Evolutionary conservation across 1,284 basidiomycete genomes (phyloP).

Genomic region (Irpex sp.): DNA sequence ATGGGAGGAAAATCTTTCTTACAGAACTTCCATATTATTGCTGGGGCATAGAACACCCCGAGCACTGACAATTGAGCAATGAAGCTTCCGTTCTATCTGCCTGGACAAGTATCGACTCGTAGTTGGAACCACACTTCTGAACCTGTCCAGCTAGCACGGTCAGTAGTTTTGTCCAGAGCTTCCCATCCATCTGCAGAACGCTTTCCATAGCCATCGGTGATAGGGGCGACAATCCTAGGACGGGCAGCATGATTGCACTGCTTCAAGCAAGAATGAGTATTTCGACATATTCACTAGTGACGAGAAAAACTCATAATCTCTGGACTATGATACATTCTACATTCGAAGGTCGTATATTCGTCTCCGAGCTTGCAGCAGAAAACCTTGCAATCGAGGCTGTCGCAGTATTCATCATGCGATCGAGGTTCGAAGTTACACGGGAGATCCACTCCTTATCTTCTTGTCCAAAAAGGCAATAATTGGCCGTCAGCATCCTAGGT

Average conservation of each 20-base stretch:
- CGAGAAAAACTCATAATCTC: background rate
- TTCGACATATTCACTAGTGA: background rate
- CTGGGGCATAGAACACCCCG: background rate
- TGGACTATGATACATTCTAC: background rate
- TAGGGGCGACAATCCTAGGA: background rate
- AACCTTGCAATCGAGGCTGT: conserved; percentile 1
- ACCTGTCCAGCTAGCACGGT: too few relatives aligned
- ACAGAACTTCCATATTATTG: background rate
- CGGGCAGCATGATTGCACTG: background rate
- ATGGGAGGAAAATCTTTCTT: background rate
- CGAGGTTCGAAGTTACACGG: background rate
- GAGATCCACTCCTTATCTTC: background rate
- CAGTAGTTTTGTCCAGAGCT: too few relatives aligned
- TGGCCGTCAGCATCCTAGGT: background rate
- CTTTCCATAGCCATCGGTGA: background rate
- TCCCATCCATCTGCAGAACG: too few relatives aligned
- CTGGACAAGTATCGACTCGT: background rate
- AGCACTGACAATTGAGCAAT: background rate
- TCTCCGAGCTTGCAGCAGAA: background rate
- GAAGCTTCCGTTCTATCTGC: background rate
- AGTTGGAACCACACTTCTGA: background rate
- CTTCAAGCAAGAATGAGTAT: background rate
- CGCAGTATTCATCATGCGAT: background rate
- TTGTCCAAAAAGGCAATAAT: background rate
- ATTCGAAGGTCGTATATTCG: background rate